phyloP scores from a whole-genome alignment of 768 basidiomycete genomes.

The Mycena galericulata region DNA sequence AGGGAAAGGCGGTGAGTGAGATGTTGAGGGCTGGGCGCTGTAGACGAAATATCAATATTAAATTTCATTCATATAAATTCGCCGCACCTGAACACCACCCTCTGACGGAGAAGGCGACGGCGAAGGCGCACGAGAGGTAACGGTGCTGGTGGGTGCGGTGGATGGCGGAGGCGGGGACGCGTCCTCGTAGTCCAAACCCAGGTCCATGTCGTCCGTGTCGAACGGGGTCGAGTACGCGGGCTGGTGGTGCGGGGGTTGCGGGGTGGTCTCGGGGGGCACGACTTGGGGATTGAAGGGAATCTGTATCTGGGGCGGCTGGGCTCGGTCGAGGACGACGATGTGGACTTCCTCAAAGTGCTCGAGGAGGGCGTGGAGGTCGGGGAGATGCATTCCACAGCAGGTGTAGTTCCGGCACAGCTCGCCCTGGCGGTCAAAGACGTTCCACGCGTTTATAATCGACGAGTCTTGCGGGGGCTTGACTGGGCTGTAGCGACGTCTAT shows the following conservation, averaged over 20 bases:
- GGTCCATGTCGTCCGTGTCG: conserved; percentile 87
- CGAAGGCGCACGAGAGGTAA: conserved; percentile 33
- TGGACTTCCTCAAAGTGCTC: conserved; percentile 95
- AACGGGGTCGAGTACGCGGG: conserved; percentile 58
- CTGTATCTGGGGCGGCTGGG: conserved; percentile 53
- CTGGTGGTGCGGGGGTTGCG: conserved; percentile 47
- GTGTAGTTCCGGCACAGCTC: conserved; percentile 90
- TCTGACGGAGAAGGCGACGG: conserved; percentile 30
- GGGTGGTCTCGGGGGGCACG: conserved; percentile 42
- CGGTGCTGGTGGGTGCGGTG: conserved; percentile 33
- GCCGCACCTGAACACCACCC: conserved; percentile 6
- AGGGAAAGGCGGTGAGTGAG: conserved; percentile 29
- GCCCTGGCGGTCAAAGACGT: conserved; percentile 74
- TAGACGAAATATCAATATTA: not conserved
- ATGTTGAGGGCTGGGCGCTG: conserved; percentile 37
- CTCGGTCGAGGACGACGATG: conserved; percentile 75
- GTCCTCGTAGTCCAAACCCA: conserved; percentile 71
- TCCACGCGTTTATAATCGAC: conserved; percentile 73
- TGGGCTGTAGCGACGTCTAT: conserved; percentile 9
- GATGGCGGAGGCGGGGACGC: conserved; percentile 42
- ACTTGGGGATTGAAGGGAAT: conserved; percentile 60
- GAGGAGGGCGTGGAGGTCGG: conserved; percentile 84
- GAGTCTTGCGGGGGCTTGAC: conserved; percentile 30
- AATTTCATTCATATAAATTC: not conserved
- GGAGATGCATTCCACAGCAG: conserved; percentile 83